These are phyloP conservation scores for Eragrostis curvula DNA, from an alignment of 176 grass and related monocot species.

Conservation along the genomic window DNA sequence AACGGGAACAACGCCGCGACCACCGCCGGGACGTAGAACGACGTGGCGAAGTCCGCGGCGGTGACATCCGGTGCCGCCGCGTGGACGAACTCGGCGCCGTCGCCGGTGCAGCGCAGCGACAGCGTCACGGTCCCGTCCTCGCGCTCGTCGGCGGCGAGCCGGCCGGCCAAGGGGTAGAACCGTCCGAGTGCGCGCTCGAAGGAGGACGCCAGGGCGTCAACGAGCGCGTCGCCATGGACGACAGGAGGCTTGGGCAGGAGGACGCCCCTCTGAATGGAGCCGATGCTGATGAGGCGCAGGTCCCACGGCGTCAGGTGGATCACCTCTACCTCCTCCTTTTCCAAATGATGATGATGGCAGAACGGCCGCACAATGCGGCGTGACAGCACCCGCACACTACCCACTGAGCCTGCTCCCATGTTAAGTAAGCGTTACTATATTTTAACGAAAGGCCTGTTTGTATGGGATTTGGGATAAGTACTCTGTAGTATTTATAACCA, in stretches of 20 bases:
- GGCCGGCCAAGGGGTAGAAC: conserved; percentile 62
- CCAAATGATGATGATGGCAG: not conserved
- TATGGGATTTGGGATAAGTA: no score
- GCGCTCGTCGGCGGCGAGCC: not conserved
- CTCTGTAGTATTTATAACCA: no score
- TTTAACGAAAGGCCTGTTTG: no score
- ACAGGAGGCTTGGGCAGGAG: no score
- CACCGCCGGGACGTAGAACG: not conserved
- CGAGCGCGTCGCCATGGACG: not conserved
- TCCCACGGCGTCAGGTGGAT: conserved; percentile 34
- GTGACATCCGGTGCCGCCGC: conserved; percentile 28
- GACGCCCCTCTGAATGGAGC: conserved; percentile 25
- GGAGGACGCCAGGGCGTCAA: conserved; percentile 15
- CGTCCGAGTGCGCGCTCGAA: conserved; percentile 33
- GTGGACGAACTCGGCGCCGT: conserved; percentile 62
- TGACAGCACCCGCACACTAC: no score
- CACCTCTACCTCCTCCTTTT: not conserved
- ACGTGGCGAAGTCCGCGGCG: conserved; percentile 33
- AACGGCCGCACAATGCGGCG: no score
- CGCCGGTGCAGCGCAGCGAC: conserved; percentile 16
- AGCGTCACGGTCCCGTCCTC: not conserved
- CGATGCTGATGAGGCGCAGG: conserved; percentile 21
- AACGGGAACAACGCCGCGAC: not conserved
- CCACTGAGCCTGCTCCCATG: no score
- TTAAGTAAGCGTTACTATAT: no score